Conservation (phyloP, 306 rosid species). For the Albizia julibrissin region DNA sequence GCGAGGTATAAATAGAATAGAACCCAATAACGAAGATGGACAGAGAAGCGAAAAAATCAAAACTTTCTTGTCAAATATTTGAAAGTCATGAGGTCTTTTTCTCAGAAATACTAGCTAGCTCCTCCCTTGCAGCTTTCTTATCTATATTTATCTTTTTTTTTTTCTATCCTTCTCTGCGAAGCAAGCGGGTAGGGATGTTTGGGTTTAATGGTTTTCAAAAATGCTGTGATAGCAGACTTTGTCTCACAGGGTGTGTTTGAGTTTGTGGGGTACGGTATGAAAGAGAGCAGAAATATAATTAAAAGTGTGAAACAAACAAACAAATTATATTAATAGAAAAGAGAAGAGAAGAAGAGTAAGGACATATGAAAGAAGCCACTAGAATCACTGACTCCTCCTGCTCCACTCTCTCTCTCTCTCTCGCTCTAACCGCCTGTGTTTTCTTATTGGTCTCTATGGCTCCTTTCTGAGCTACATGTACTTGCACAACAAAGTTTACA, state of each 20-base stretch:
- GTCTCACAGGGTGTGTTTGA: constrained; percentile 33
- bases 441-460: constrained; percentile 53
- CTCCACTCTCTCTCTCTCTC: constrained; percentile 79
- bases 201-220: constrained; percentile 43
- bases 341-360: constrained; percentile 38
- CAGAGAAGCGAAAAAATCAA: constrained; percentile 46
- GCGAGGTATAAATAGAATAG: constrained; percentile 33
- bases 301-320: not conserved
- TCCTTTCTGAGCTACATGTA: constrained; percentile 42
- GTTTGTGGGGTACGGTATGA: constrained; percentile 44
- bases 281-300: constrained; percentile 1
- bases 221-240: constrained; percentile 50
- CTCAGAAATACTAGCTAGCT: constrained; percentile 37
- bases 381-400: constrained; percentile 82
- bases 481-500: constrained; percentile 33
- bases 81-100: constrained; percentile 37
- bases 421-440: constrained; percentile 77
- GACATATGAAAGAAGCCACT: constrained; percentile 62
- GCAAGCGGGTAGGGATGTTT: constrained; percentile 48
- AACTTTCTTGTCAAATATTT: constrained; percentile 60
- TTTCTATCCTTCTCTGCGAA: constrained; percentile 43
- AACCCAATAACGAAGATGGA: constrained; percentile 37
- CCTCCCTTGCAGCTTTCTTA: constrained; percentile 32
- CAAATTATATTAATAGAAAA: not conserved
- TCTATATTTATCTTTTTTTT: constrained; percentile 42